These are phyloP conservation scores for Pezicula radicicola DNA, from an alignment of 2,329 filamentous ascomycete species.

Conservation along the genomic window DNA sequence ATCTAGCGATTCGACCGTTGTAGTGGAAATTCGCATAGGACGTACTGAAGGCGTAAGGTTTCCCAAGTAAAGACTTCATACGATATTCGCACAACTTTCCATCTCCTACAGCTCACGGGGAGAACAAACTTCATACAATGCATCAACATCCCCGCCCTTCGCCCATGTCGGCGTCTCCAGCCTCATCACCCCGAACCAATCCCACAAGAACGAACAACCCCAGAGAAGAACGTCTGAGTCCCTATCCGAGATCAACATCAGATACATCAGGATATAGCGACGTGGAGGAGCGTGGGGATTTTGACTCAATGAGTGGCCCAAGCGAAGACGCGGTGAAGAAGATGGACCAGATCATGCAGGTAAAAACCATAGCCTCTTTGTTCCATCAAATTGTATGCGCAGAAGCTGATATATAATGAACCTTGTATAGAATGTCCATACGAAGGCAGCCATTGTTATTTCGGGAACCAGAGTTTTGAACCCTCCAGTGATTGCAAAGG, in stretches of 20 bases:
- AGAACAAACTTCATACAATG: conserved; percentile 51
- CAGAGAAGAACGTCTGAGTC: conserved; percentile 59
- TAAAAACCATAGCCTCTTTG: conserved; percentile 32
- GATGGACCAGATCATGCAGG: conserved; percentile 91
- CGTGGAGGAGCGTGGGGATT: conserved; percentile 41
- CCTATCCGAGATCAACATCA: conserved; percentile 34
- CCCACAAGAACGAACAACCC: conserved; percentile 70
- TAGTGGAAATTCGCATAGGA: conserved; percentile 15
- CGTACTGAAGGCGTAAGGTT: conserved; percentile 5
- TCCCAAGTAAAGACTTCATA: neutral
- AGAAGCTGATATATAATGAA: conserved; percentile 16
- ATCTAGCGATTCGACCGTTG: conserved; percentile 25
- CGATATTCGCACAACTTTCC: conserved; percentile 16
- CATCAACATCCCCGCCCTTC: conserved; percentile 84
- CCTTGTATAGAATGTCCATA: conserved; percentile 66
- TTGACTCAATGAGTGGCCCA: conserved; percentile 40
- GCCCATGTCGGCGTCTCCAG: conserved; percentile 70
- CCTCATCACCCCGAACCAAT: conserved; percentile 69
- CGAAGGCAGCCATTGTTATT: conserved; percentile 81
- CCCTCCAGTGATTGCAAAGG: conserved; percentile 47
- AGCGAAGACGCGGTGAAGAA: conserved; percentile 70
- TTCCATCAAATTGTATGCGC: neutral
- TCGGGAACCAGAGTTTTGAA: conserved; percentile 77
- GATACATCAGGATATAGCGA: conserved; percentile 48
- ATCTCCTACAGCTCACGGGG: conserved; percentile 10